Base-by-base conservation (phyloP, 1,139 yeast genomes). In the Dujonia santamariae region DNA sequence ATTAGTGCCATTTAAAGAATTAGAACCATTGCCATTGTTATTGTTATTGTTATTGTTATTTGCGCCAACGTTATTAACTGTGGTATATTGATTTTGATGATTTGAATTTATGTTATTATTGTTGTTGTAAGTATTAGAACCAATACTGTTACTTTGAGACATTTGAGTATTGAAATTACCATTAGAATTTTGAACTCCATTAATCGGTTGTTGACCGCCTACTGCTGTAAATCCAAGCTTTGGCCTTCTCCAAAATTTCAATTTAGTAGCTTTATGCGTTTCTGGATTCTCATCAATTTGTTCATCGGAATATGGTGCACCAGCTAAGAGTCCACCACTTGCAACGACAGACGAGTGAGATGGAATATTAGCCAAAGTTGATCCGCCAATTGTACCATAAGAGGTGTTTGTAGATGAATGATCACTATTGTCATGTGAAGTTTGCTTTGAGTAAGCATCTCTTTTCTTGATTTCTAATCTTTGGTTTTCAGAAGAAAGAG, bases 221-320 rank as follows among this genome's bases (percentile, higher is more conserved):
- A 21, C 30, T 17, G n/a, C 18, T 3, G 35, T 34, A 13, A 36
- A 28, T 16, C 38, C 38, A 13, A 36, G 28, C 45, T 63, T 69
- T 3, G 76, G 74, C 43, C 77, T 57, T 50, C 77, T 63, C 82
- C 82, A 76, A 50, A 76, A 76, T 47, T 63, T 72, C 41, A 71
- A 56, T 38, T 70, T 55, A 1, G 74, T 67, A 4, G 75, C 74
- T 44, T 63, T 65, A 37, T 66, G 70, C 1, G 72, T 56, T 34
- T 68, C 74, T 2, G 51, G 51, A 11, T 46, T 47, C n/a, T 65
- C 69, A 4, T 61, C 69, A 17, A 20, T 28, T 26, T 32, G 7
- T 27, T 31, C 32, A 19, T 31, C 24, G 16, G 32, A 27, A 9
- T 33, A 33, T 8, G 36, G 32, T 4, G 28, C 28, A 11, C 36